Conservation (phyloP, 2,329 filamentous ascomycete genomes). For the Grosmannia serpens region DNA sequence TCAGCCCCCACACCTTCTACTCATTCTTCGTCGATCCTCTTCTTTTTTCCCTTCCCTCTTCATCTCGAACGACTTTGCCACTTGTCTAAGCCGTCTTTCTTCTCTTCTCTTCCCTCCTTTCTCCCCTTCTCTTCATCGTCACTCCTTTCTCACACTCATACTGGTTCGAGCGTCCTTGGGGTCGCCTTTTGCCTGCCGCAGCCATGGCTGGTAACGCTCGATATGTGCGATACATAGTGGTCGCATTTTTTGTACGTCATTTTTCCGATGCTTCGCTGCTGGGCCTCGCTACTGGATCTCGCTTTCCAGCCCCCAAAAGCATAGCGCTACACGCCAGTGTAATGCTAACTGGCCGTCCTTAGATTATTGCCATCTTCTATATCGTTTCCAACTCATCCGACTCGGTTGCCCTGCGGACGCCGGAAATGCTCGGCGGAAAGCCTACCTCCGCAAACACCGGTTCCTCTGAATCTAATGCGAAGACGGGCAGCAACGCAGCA, state of each 20-base stretch:
- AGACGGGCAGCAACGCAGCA: not conserved
- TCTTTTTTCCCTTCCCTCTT: not conserved
- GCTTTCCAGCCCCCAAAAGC: not conserved
- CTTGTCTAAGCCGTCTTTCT: not conserved
- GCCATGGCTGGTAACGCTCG: constrained; percentile 55
- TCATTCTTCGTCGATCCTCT: not conserved
- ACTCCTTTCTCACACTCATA: not conserved
- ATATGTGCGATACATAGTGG: constrained; percentile 66
- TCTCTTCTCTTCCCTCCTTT: not conserved
- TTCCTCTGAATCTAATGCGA: not conserved
- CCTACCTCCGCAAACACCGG: not conserved
- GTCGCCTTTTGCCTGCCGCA: constrained; percentile 4
- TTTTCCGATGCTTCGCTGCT: not conserved
- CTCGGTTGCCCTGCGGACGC: constrained; percentile 23
- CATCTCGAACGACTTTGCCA: not conserved
- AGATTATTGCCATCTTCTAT: constrained; percentile 65
- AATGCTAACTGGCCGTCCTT: not conserved
- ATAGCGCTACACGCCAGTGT: not conserved
- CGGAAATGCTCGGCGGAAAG: constrained; percentile 10
- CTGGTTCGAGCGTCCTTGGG: not conserved
- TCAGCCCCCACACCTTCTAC: not conserved
- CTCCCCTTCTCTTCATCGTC: not conserved
- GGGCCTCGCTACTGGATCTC: not conserved
- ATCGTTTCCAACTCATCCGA: constrained; percentile 57
- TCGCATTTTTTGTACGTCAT: constrained; percentile 62